A percentile compares a stretch with the other conserved stretches of the same genome.
phyloP scores from a whole-genome alignment of 768 basidiomycete species.

The Podaxis sp. region DNA sequence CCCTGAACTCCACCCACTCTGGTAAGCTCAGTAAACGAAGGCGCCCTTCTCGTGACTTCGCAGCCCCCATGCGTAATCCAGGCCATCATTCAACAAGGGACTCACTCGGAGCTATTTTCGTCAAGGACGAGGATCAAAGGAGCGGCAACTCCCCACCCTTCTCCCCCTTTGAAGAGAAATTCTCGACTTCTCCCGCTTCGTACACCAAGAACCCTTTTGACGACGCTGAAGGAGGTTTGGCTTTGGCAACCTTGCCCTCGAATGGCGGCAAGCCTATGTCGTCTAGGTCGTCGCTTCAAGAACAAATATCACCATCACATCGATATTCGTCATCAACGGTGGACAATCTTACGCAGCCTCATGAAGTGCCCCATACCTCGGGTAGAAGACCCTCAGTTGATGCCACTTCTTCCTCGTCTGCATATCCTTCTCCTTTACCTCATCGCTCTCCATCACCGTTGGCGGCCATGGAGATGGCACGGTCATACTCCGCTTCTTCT shows the following conservation, averaged over 20 bases:
- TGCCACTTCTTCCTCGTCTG: slow-evolving; percentile 16
- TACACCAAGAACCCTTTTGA: slow-evolving; percentile 15
- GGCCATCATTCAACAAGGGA: slow-evolving; percentile 12
- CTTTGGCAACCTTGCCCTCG: slow-evolving; percentile 20
- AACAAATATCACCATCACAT: background rate
- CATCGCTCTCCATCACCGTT: slow-evolving; percentile 4
- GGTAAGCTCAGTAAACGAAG: background rate
- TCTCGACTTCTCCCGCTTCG: slow-evolving; percentile 9
- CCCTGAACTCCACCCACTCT: slow-evolving; percentile 26
- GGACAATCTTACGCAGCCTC: background rate
- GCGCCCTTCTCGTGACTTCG: background rate
- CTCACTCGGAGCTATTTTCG: slow-evolving; percentile 20
- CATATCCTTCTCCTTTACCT: slow-evolving; percentile 13
- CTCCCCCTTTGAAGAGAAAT: slow-evolving; percentile 15
- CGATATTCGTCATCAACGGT: background rate
- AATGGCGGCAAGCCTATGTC: slow-evolving; percentile 12
- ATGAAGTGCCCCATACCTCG: background rate
- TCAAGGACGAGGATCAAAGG: slow-evolving; percentile 18
- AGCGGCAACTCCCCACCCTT: slow-evolving; percentile 1
- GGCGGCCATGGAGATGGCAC: background rate
- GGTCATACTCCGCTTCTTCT: slow-evolving; percentile 11
- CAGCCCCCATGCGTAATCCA: slow-evolving; percentile 10
- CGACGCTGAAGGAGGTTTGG: slow-evolving; percentile 16
- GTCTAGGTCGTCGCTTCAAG: slow-evolving; percentile 2
- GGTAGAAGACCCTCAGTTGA: slow-evolving; percentile 22